Percentiles rank a stretch among this genome's conserved stretches.
phyloP scores from a whole-genome alignment of 2,329 filamentous ascomycete species.

The Arachnopeziza araneosa region DNA sequence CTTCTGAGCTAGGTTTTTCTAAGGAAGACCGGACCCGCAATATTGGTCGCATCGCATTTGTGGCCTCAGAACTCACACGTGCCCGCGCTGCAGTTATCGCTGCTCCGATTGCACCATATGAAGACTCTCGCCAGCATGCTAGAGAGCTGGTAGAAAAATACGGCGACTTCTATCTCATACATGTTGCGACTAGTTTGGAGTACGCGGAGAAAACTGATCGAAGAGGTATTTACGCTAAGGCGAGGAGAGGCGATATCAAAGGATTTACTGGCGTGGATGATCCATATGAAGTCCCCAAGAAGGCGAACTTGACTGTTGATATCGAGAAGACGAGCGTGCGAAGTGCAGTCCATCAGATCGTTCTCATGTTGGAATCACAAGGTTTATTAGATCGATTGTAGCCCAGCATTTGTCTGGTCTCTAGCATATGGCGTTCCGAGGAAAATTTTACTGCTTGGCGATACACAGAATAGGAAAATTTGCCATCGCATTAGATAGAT shows the following conservation, averaged over 20 bases:
- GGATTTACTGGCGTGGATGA: constrained; percentile 98
- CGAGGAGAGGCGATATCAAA: constrained; percentile 86
- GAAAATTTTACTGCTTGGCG: not conserved
- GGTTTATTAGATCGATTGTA: constrained; percentile 70
- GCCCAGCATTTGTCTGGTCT: not conserved
- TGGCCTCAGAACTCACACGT: constrained; percentile 89
- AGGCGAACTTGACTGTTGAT: constrained; percentile 82
- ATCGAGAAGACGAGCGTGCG: constrained; percentile 80
- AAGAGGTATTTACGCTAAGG: constrained; percentile 79
- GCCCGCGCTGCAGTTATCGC: constrained; percentile 93
- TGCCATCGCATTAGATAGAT: no score
- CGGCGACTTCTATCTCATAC: constrained; percentile 90
- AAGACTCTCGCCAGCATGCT: constrained; percentile 68
- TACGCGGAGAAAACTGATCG: constrained; percentile 94
- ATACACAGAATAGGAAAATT: not conserved
- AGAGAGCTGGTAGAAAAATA: constrained; percentile 81
- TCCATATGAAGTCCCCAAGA: constrained; percentile 81
- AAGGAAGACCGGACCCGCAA: constrained; percentile 89
- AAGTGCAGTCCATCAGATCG: constrained; percentile 93
- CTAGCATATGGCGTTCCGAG: not conserved
- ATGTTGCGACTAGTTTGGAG: constrained; percentile 89
- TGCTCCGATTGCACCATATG: constrained; percentile 91
- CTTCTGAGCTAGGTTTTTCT: constrained; percentile 91
- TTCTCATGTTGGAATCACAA: constrained; percentile 83
- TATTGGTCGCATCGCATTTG: constrained; percentile 93